Conservation (phyloP, 192 early-diverging fungal genomes). For the Coemansia sp. region DNA sequence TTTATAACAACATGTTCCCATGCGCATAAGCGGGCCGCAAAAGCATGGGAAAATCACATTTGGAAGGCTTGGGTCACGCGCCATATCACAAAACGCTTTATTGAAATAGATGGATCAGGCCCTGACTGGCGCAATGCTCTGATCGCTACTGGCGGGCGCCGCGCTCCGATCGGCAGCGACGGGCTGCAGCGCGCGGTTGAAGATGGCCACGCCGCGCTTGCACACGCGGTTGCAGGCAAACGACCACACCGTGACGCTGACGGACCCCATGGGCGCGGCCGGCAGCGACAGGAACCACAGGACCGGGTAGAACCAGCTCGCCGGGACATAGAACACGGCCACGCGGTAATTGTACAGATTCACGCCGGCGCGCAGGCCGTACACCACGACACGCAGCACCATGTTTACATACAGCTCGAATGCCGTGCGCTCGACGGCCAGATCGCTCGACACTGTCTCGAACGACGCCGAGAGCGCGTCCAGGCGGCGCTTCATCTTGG, state of each 20-base stretch:
- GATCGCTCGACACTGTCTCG: slow-evolving; percentile 60
- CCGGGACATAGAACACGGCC: slow-evolving; percentile 75
- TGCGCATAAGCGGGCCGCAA: too few species aligned
- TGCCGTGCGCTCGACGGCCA: slow-evolving; percentile 62
- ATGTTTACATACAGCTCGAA: slow-evolving; percentile 81
- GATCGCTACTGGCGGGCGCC: background rate
- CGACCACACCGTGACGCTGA: slow-evolving; percentile 77
- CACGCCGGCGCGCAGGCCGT: slow-evolving; percentile 61
- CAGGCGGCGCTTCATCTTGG: slow-evolving; percentile 77
- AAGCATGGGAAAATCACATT: too few species aligned
- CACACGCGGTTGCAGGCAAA: slow-evolving; percentile 66
- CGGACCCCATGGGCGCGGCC: slow-evolving; percentile 72
- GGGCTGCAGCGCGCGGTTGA: slow-evolving; percentile 10
- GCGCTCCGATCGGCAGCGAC: background rate
- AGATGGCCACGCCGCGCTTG: slow-evolving; percentile 37
- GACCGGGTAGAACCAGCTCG: slow-evolving; percentile 76
- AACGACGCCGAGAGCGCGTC: slow-evolving; percentile 71
- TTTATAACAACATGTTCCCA: too few species aligned
- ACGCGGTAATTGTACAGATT: slow-evolving; percentile 64
- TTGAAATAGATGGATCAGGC: too few species aligned
- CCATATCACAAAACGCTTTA: too few species aligned
- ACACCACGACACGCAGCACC: slow-evolving; percentile 61
- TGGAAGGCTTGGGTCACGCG: too few species aligned
- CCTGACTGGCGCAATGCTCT: background rate
- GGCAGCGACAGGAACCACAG: slow-evolving; percentile 67